A percentile compares a stretch with the other conserved stretches of the same genome.
These are phyloP conservation scores for Calonectria hongkongensis DNA, from an alignment of 2,329 filamentous ascomycete genomes.

Conservation along the genomic window DNA sequence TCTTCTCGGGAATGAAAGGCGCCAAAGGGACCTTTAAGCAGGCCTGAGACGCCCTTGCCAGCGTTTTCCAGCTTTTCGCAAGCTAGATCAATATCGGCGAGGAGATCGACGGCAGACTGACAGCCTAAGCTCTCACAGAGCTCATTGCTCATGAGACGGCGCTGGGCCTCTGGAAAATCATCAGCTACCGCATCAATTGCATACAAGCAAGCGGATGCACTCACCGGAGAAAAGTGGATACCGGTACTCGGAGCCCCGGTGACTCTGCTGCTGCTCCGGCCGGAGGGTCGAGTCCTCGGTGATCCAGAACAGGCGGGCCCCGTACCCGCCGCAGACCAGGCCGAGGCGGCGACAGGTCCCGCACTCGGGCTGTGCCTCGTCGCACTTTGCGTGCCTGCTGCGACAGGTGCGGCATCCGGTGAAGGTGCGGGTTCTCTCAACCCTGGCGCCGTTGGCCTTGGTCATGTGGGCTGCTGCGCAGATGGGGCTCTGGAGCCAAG, in stretches of 20 bases:
- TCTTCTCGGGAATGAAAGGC: conserved; percentile 44
- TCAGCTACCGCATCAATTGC: background rate
- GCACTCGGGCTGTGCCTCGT: conserved; percentile 64
- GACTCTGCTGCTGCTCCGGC: conserved; percentile 49
- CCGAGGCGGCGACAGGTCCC: conserved; percentile 60
- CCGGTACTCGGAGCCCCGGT: conserved; percentile 59
- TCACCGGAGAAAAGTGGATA: conserved; percentile 65
- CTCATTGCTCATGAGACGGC: conserved; percentile 52
- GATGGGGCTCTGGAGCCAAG: background rate
- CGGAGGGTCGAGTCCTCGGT: conserved; percentile 50
- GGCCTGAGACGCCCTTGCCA: background rate
- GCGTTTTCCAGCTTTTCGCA: conserved; percentile 44
- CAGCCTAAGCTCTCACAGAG: conserved; percentile 58
- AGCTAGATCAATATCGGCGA: conserved; percentile 53
- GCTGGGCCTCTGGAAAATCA: conserved; percentile 46
- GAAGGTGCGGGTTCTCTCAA: conserved; percentile 56
- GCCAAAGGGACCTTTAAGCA: conserved; percentile 50
- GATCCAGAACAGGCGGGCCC: conserved; percentile 59
- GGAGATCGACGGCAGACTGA: conserved; percentile 46
- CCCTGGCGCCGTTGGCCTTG: conserved; percentile 40
- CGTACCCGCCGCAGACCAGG: conserved; percentile 63
- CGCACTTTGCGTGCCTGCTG: conserved; percentile 66
- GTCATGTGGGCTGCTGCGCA: conserved; percentile 41
- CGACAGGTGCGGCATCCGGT: conserved; percentile 60
- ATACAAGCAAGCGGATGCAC: conserved; percentile 8